These are phyloP conservation scores for Escovopsis sp. DNA, from an alignment of 2,329 filamentous ascomycete species.

Conservation along the genomic window DNA sequence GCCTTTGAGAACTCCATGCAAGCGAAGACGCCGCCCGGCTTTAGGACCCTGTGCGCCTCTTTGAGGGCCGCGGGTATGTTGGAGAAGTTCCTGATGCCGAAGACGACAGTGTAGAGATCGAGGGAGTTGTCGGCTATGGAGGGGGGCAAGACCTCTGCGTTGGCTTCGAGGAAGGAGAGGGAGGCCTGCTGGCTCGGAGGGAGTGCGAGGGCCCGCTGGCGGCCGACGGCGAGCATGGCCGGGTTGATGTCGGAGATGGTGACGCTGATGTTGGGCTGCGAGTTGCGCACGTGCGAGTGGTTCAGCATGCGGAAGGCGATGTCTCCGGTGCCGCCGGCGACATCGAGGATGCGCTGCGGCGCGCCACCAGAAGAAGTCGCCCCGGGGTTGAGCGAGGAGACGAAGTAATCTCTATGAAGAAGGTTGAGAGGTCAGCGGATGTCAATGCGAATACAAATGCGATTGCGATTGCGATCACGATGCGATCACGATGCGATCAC, in stretches of 20 bases:
- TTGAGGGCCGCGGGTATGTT: conserved; percentile 70
- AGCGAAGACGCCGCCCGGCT: conserved; percentile 89
- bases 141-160: conserved; percentile 60
- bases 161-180: conserved; percentile 73
- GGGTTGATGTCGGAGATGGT: conserved; percentile 95
- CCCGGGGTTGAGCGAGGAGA: conserved; percentile 78
- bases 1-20: conserved; percentile 88
- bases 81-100: conserved; percentile 95
- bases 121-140: conserved; percentile 54
- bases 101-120: conserved; percentile 93
- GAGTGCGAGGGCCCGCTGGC: conserved; percentile 53
- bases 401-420: conserved; percentile 62
- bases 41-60: conserved; percentile 78
- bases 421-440: background rate
- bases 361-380: conserved; percentile 28
- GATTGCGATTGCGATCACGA: too few relatives aligned
- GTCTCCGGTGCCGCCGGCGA: conserved; percentile 92
- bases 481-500: too few relatives aligned
- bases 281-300: conserved; percentile 67
- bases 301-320: conserved; percentile 94
- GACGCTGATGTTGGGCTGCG: conserved; percentile 64
- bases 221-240: conserved; percentile 81
- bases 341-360: conserved; percentile 71
- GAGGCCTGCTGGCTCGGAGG: conserved; percentile 39
- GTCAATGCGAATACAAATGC: too few relatives aligned